Percentiles rank a stretch among this genome's conserved stretches.
phyloP scores from a whole-genome alignment of 805 yeast genomes.

The Saccharomycopsis lassenensis region DNA sequence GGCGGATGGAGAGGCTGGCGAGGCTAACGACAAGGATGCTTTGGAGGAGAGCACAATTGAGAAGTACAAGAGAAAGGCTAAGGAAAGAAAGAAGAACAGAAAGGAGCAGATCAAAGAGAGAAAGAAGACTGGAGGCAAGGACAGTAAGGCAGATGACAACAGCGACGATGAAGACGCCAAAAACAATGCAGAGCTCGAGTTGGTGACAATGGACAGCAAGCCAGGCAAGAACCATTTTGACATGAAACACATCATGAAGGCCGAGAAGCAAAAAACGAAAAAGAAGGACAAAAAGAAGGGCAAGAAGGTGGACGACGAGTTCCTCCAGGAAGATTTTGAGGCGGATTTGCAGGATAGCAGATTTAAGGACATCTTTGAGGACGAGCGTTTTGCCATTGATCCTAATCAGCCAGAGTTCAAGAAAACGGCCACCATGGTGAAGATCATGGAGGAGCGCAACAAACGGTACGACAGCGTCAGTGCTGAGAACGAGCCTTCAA shows the following conservation, averaged over 20 bases:
- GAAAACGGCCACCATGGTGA: constrained; percentile 78
- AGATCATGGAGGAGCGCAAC: constrained; percentile 65
- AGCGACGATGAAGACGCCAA: constrained; percentile 25
- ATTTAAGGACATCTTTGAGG: constrained; percentile 72
- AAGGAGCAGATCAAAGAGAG: constrained; percentile 61
- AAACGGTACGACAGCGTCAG: constrained; percentile 23
- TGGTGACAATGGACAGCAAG: constrained; percentile 47
- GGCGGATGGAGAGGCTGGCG: constrained; percentile 29
- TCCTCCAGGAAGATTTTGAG: constrained; percentile 33
- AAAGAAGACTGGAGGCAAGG: constrained; percentile 31
- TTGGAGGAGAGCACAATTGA: constrained; percentile 67
- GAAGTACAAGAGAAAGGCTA: constrained; percentile 75
- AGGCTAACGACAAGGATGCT: constrained; percentile 27
- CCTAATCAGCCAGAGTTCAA: constrained; percentile 87
- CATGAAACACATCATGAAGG: constrained; percentile 65
- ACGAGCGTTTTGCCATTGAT: constrained; percentile 88
- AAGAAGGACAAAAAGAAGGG: constrained; percentile 35
- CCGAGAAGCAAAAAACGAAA: constrained; percentile 54
- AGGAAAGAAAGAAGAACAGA: constrained; percentile 83
- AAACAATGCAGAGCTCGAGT: constrained; percentile 61
- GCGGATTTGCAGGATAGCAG: constrained; percentile 73
- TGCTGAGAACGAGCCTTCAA: not conserved
- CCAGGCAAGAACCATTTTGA: constrained; percentile 52
- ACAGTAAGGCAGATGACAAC: not conserved
- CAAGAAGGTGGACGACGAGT: constrained; percentile 42